Conservation (phyloP, 2,329 filamentous ascomycete species). For the Ophiognomonia clavigignenti-juglandacearum region DNA sequence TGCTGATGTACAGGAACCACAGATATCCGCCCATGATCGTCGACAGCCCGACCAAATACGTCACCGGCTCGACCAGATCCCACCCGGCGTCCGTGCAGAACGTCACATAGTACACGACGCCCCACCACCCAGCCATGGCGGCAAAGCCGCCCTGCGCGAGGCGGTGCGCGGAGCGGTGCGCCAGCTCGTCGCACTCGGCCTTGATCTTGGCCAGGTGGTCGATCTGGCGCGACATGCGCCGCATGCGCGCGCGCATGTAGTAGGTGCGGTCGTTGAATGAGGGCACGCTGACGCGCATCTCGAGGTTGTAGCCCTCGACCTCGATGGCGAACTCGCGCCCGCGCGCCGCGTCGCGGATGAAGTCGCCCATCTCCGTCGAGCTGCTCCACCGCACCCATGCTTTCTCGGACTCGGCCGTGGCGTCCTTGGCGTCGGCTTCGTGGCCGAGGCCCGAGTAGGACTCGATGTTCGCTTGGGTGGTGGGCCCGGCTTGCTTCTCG, state of each 20-base stretch:
- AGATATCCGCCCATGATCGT: slow-evolving; percentile 87
- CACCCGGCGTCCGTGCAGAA: slow-evolving; percentile 75
- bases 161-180: slow-evolving; percentile 71
- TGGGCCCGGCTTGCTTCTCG: no score
- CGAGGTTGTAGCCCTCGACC: slow-evolving; percentile 62
- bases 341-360: slow-evolving; percentile 82
- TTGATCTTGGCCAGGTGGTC: slow-evolving; percentile 69
- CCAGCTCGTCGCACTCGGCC: slow-evolving; percentile 72
- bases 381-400: slow-evolving; percentile 80
- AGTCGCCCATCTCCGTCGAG: slow-evolving; percentile 88
- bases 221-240: slow-evolving; percentile 66
- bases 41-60: slow-evolving; percentile 80
- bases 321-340: slow-evolving; percentile 80
- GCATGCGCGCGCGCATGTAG: slow-evolving; percentile 73
- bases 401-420: slow-evolving; percentile 40
- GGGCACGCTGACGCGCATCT: slow-evolving; percentile 76
- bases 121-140: slow-evolving; percentile 74
- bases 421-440: slow-evolving; percentile 39
- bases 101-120: slow-evolving; percentile 67
- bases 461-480: slow-evolving; percentile 45
- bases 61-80: slow-evolving; percentile 88
- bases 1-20: slow-evolving; percentile 91
- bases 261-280: slow-evolving; percentile 88
- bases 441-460: slow-evolving; percentile 67
- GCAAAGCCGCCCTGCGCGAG: slow-evolving; percentile 77